These are phyloP conservation scores for Salvia hispanica DNA, from an alignment of 257 asterid species.

Conservation along the genomic window DNA sequence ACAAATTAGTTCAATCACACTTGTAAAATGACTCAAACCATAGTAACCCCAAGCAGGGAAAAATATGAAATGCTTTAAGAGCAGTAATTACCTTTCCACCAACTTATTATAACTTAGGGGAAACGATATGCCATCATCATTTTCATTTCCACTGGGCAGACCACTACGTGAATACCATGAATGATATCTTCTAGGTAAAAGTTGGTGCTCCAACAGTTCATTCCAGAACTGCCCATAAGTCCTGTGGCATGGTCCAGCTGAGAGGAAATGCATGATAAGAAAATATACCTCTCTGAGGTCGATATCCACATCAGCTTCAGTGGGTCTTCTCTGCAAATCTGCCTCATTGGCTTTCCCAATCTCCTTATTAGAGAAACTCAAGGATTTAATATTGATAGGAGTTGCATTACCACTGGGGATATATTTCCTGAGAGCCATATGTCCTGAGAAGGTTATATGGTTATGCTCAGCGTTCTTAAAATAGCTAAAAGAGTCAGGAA, in stretches of 20 bases:
- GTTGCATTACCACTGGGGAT: constrained; percentile 60
- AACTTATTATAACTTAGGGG: constrained; percentile 77
- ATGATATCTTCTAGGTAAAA: constrained; percentile 94
- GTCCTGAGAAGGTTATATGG: constrained; percentile 49
- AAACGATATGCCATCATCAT: constrained; percentile 88
- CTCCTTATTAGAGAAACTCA: constrained; percentile 63
- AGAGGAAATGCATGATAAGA: constrained; percentile 94
- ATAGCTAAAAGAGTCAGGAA: not conserved
- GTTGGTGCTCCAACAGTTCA: constrained; percentile 97
- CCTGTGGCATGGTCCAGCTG: constrained; percentile 95
- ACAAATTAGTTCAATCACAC: constrained; percentile 27
- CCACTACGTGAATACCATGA: constrained; percentile 95
- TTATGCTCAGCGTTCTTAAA: constrained; percentile 19
- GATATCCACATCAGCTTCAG: constrained; percentile 65
- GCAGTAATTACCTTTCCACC: constrained; percentile 70
- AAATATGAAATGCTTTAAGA: constrained; percentile 22
- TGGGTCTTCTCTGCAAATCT: constrained; percentile 49
- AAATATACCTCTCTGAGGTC: constrained; percentile 93
- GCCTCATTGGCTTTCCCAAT: constrained; percentile 63
- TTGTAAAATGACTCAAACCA: constrained; percentile 20
- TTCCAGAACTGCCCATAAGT: constrained; percentile 93
- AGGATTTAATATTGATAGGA: constrained; percentile 59
- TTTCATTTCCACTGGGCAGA: constrained; percentile 69
- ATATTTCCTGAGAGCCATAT: constrained; percentile 86
- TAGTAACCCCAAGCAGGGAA: constrained; percentile 24